These are phyloP conservation scores for Aspergillus sp. DNA, from an alignment of 2,329 filamentous ascomycete genomes.

Conservation along the genomic window DNA sequence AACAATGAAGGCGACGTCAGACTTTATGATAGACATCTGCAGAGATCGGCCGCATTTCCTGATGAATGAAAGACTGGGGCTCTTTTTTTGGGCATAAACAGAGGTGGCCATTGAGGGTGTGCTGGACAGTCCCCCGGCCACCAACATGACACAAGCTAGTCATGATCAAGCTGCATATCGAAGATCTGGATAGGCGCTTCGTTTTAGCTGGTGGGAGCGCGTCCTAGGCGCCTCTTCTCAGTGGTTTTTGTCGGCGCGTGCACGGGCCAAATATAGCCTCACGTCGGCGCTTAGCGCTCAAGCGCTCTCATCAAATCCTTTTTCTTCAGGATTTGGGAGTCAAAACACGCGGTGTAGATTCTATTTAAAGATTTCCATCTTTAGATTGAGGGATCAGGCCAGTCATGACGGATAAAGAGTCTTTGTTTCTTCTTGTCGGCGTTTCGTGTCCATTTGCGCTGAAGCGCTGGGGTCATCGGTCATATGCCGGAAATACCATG, in stretches of 20 bases:
- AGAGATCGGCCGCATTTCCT: neutral
- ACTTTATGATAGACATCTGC: conserved; percentile 5
- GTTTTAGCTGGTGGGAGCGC: conserved; percentile 26
- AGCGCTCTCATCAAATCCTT: conserved; percentile 23
- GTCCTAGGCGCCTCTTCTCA: conserved; percentile 12
- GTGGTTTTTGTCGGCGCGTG: conserved; percentile 19
- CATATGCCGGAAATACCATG: too few species aligned
- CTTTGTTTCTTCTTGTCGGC: conserved; percentile 1
- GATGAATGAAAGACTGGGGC: neutral
- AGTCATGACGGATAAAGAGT: neutral
- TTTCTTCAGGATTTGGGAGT: neutral
- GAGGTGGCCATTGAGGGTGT: neutral
- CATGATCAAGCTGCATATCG: neutral
- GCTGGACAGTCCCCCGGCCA: neutral
- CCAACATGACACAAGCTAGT: neutral
- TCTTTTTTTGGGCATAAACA: neutral
- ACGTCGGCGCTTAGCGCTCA: conserved; percentile 26
- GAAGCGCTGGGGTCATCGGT: neutral
- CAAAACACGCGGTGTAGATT: conserved; percentile 7
- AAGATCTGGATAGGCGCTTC: neutral
- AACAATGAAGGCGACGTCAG: neutral
- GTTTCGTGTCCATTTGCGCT: conserved; percentile 14
- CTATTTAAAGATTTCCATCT: conserved; percentile 2
- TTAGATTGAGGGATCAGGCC: neutral
- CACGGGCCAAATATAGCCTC: conserved; percentile 25